Evolutionary conservation across 306 rosid genomes (phyloP).

Genomic region (Acacia acuminata): DNA sequence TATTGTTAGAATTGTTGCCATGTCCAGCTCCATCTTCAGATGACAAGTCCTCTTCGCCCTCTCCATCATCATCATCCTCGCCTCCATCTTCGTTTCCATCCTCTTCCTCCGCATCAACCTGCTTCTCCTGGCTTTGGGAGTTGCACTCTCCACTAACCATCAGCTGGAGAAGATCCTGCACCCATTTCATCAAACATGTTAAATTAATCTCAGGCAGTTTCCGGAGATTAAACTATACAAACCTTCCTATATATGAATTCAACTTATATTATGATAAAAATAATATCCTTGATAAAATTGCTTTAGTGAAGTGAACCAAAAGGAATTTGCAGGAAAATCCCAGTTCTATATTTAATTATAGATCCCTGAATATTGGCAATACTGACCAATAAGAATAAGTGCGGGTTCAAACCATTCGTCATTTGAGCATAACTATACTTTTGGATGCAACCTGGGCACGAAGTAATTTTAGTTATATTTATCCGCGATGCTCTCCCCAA

Average conservation of each 20-base stretch:
- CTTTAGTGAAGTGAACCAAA: too few species aligned
- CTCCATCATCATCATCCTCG: constrained; percentile 48
- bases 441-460: not conserved
- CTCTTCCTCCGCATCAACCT: constrained; percentile 62
- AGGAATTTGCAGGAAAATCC: not conserved
- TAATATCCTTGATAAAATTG: too few species aligned
- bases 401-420: not conserved
- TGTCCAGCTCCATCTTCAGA: constrained; percentile 75
- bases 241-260: not conserved
- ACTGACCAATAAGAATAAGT: not conserved
- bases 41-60: constrained; percentile 80
- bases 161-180: constrained; percentile 51
- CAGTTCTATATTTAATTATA: not conserved
- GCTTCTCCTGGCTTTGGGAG: constrained; percentile 44
- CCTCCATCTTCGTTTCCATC: constrained; percentile 59
- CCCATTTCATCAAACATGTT: constrained; percentile 11
- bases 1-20: constrained; percentile 61
- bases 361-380: not conserved
- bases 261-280: too few species aligned
- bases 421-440: not conserved
- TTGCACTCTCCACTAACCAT: constrained; percentile 43
- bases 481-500: not conserved
- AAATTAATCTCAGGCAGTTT: too few species aligned
- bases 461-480: not conserved
- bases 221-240: not conserved